Evolutionary conservation across 257 asterid species (phyloP).

Genomic region (Penstemon davidsonii): DNA sequence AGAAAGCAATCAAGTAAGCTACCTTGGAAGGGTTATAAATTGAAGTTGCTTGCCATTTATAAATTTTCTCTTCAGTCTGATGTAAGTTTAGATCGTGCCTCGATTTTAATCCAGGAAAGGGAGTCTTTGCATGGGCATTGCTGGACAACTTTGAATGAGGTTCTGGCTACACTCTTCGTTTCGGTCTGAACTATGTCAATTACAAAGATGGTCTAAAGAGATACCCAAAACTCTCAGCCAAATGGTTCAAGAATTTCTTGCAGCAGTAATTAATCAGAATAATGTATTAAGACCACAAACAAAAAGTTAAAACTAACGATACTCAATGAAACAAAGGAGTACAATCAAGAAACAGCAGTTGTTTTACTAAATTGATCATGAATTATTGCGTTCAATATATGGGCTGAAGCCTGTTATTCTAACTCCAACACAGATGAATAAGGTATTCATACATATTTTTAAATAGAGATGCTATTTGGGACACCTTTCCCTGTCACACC

Average conservation of each 20-base stretch:
- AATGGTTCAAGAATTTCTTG: constrained; percentile 32
- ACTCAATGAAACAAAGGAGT: too few relatives aligned
- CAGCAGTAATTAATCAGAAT: too few relatives aligned
- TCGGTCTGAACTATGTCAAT: constrained; percentile 31
- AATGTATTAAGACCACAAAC: too few relatives aligned
- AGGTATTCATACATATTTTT: constrained; percentile 4
- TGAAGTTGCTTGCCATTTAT: neutral
- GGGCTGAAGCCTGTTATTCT: too few relatives aligned
- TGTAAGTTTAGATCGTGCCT: neutral
- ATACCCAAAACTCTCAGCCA: constrained; percentile 34
- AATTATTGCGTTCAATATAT: too few relatives aligned
- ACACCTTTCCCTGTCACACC: constrained; percentile 81
- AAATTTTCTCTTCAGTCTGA: neutral
- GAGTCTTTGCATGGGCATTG: constrained; percentile 40
- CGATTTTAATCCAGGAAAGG: constrained; percentile 27
- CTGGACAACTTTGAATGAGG: constrained; percentile 37
- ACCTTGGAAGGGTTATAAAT: too few relatives aligned
- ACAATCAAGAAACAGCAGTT: too few relatives aligned
- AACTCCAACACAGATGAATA: too few relatives aligned
- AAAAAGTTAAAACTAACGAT: too few relatives aligned
- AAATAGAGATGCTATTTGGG: constrained; percentile 82
- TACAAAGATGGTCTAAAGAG: constrained; percentile 28
- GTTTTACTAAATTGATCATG: too few relatives aligned
- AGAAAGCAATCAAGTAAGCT: constrained; percentile 27
- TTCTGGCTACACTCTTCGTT: constrained; percentile 30